Evolutionary conservation across 106 monocot species (phyloP), one percentile per base, ranked within the genome.

Genomic region (Dendrobium nobile): DNA sequence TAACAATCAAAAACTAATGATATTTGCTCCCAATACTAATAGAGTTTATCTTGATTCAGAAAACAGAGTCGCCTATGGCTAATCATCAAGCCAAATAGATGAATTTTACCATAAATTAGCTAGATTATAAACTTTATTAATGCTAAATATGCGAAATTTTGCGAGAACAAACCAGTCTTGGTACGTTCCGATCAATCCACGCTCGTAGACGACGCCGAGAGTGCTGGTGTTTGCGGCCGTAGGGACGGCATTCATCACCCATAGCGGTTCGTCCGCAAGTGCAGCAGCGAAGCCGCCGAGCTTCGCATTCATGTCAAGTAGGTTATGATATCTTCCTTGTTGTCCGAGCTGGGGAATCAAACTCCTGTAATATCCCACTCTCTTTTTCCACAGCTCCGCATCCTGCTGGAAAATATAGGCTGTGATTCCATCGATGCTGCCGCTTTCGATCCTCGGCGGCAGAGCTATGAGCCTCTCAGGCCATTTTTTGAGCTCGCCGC

Each of bases 191-290:
- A 88, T 88, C 55, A 88, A 88, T 16, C 87, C 87, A 9, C 87
- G 54, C 76, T 88, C 87, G 15, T 85, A 88, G 18, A 88, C 79
- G 17, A 82, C 75, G 7, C 87, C 87, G 6, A 88, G 82, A 0
- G 87, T 88, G 79, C 79, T 75, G 19, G 33, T 47, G 17, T 79
- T 78, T 0, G 79, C 55, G 28, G 75, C 75, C 0, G 76, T 73
- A 4, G 87, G 85, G 8, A 88, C 79, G 9, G 82, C 87, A 43
- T 88, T 88, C 87, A 88, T 88, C 40, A 88, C 85, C 87, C 87
- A 88, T 28, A 88, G 76, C 17, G 84, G 81, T 65, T 76, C 85
- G 68, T 82, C 84, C 15, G 59, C 64, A 76, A 88, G n/a, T 41
- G 85, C 84, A 4, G 87, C 87, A 0, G 87, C 84, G 47, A 88